Conservation (phyloP, 176 grass and related monocot species). For the Aegilops umbellulata region DNA sequence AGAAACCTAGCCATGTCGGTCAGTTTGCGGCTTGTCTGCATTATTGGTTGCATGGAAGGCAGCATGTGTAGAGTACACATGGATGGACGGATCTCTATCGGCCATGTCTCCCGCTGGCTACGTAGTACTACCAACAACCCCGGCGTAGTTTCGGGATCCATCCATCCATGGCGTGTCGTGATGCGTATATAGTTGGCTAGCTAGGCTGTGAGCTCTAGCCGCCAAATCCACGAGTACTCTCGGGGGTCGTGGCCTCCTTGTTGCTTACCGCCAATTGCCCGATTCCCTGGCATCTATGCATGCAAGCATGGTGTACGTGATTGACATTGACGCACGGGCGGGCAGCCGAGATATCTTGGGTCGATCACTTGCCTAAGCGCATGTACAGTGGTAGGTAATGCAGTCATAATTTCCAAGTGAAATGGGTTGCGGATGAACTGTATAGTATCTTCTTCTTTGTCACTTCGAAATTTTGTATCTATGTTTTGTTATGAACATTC, state of each 20-base stretch:
- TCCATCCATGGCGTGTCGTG: background rate
- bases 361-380: too few relatives aligned
- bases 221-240: conserved; percentile 36
- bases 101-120: background rate
- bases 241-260: conserved; percentile 27
- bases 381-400: too few relatives aligned
- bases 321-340: background rate
- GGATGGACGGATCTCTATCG: background rate
- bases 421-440: too few relatives aligned
- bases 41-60: background rate
- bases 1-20: background rate
- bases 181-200: background rate
- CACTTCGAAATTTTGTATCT: too few relatives aligned
- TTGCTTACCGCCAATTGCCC: conserved; percentile 29
- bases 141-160: background rate
- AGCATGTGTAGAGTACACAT: background rate
- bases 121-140: background rate
- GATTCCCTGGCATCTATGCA: conserved; percentile 24
- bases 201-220: conserved; percentile 14
- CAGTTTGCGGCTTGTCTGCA: background rate
- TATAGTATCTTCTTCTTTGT: too few relatives aligned
- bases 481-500: too few relatives aligned
- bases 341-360: background rate
- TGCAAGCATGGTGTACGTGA: background rate
- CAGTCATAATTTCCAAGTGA: too few relatives aligned